Evolutionary conservation across 495 filamentous ascomycete genomes (phyloP).

Genomic region (Neurospora intermedia): DNA sequence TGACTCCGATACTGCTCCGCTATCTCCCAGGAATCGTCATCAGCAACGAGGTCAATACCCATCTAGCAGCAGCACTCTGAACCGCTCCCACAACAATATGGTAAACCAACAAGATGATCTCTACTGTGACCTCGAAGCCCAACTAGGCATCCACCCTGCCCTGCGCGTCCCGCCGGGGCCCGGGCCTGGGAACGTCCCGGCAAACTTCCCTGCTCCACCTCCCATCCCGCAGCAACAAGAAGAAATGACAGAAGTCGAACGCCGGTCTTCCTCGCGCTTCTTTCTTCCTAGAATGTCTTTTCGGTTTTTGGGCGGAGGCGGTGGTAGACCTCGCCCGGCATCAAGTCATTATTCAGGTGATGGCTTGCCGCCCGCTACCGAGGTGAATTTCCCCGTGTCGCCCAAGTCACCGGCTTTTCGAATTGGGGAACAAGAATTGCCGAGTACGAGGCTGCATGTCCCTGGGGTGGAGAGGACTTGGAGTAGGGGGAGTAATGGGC

Average conservation of each 20-base stretch:
- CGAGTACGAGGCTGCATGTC: slow-evolving; percentile 29
- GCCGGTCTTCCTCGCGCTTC: slow-evolving; percentile 15
- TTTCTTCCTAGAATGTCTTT: slow-evolving; percentile 21
- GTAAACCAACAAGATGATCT: not conserved
- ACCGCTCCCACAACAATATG: not conserved
- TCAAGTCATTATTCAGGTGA: slow-evolving; percentile 19
- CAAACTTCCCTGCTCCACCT: not conserved
- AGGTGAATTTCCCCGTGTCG: slow-evolving; percentile 16
- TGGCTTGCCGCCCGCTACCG: slow-evolving; percentile 16
- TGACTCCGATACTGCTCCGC: slow-evolving; percentile 3
- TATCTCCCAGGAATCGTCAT: slow-evolving; percentile 1
- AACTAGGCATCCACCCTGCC: not conserved
- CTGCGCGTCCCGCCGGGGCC: not conserved
- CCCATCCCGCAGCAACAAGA: not conserved
- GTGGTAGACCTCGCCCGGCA: slow-evolving; percentile 11
- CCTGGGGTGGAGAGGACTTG: slow-evolving; percentile 28
- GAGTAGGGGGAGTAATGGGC: slow-evolving; percentile 23
- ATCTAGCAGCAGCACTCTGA: not conserved
- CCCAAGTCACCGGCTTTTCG: slow-evolving; percentile 33
- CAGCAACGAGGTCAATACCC: not conserved
- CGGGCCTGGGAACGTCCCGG: not conserved
- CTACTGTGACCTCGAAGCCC: slow-evolving; percentile 15
- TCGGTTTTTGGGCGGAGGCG: slow-evolving; percentile 14
- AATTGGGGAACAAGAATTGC: slow-evolving; percentile 25
- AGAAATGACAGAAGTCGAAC: not conserved